Percentiles rank a stretch among this genome's conserved stretches.
These are phyloP conservation scores for Raffaelea ambrosiae DNA, from an alignment of 2,329 filamentous ascomycete species.

Conservation along the genomic window DNA sequence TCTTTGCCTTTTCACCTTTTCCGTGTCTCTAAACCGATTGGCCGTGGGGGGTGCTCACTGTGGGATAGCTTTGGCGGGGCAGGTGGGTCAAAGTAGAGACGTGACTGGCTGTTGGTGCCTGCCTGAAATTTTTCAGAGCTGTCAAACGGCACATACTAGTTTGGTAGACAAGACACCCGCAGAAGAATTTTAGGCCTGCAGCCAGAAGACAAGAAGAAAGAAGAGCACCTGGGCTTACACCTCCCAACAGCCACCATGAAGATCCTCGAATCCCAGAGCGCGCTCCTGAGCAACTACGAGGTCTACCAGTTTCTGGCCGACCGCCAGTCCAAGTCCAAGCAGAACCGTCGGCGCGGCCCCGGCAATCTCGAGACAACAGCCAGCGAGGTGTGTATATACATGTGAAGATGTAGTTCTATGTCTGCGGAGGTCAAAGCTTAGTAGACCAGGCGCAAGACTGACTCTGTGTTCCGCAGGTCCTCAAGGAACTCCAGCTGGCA, in stretches of 20 bases:
- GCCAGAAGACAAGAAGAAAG: neutral
- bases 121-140: neutral
- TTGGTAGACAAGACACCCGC: neutral
- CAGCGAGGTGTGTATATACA: constrained; percentile 45
- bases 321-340: constrained; percentile 34
- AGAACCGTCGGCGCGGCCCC: constrained; percentile 41
- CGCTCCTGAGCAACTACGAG: constrained; percentile 64
- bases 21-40: constrained; percentile 1
- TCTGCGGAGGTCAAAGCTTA: too few species aligned
- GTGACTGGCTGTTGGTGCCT: neutral
- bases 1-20: neutral
- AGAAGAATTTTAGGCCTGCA: neutral
- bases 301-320: constrained; percentile 58
- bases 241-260: constrained; percentile 43
- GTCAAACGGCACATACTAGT: neutral
- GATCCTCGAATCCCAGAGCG: constrained; percentile 63
- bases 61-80: constrained; percentile 8
- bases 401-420: too few species aligned
- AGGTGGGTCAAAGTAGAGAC: neutral
- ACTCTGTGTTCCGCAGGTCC: constrained; percentile 6
- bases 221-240: neutral
- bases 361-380: constrained; percentile 51
- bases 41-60: neutral
- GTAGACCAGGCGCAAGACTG: too few species aligned
- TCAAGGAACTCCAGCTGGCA: constrained; percentile 32